Evolutionary conservation across 2,329 filamentous ascomycete genomes (phyloP), one percentile per base, ranked within the genome.

Genomic region (Cladosporium colombiae): DNA sequence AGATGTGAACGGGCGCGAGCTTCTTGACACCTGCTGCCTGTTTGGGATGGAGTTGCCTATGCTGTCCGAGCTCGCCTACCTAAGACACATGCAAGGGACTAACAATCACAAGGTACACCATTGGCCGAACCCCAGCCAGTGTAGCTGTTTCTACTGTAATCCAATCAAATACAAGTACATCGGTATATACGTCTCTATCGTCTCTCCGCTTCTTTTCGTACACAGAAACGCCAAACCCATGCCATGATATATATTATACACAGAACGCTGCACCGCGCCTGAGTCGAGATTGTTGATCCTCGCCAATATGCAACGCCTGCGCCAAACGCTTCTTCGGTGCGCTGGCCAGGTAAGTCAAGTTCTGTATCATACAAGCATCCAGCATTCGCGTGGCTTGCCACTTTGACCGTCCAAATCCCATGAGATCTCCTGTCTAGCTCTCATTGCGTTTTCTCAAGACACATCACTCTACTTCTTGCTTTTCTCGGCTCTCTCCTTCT

Each of bases 401-500:
- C n/a, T n/a, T n/a, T n/a, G n/a, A n/a, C n/a, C n/a, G n/a, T n/a
- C n/a, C n/a, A n/a, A n/a, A n/a, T n/a, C 31, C 10, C 25, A 16
- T 53, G 25, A 53, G 23, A 53, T 53, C 23, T 53, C 50, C 40
- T 21, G 40, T 46, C 40, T 46, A 46, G 40, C 40, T 46, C 40
- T 46, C 40, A 46, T 46, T 46, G 23, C 40, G 6, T 29, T 8
- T 21, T 10, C 29, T 25, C 14, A 37, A 57, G 29, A 33, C 29
- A 59, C 31, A 29, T 18, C n/a, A 23, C 18, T 55, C 78, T 78
- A 84, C 80, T 86, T 88, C 80, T 87, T 87, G 75, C 86, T 84
- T 77, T 84, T 86, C 68, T 87, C 88, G 53, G 84, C 85, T 78
- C 88, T 83, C 69, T 84, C 84, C 81, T 91, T 91, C 74, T 89